Evolutionary conservation across 106 monocot species (phyloP), one percentile per base, ranked within the genome.

Genomic region (Chionographis japonica): DNA sequence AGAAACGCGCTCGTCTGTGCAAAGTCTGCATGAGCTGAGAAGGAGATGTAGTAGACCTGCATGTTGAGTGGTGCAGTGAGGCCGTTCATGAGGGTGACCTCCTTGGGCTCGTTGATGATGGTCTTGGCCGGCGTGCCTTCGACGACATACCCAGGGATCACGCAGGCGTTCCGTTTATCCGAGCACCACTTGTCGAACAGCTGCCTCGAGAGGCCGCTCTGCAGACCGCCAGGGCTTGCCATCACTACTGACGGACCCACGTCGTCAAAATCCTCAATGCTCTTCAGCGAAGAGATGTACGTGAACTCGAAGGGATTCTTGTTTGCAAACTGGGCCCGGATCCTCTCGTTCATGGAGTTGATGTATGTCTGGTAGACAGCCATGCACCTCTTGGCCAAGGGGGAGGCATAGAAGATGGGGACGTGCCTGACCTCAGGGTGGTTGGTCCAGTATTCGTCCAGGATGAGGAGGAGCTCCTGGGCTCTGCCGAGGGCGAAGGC

Each of bases 341-440:
- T 98, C 75, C 98, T 78, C 66, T 98, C 98, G 50, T 90, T 98
- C 98, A 98, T 98, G 17, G 98, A 62, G 68, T 98, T 98, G 27
- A 93, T 98, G 70, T 98, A 98, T 3, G 98, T 98, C 74, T 98
- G 98, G 41, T 98, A 98, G n/a, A 98, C 98, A 58, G 92, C 87
- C 98, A 98, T 90, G 85, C 98, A 98, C 52, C 85, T 78, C 77
- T 93, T 98, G 18, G 98, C 98, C 4, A 98, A 85, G 36, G 93
- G 98, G 7, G 92, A 90, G 40, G 98, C 98, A 73, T 98, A 98
- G 52, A 85, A 98, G 27, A 98, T 98, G 12, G 98, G 98, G 20
- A 93, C 81, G 63, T 93, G 93, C 61, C 90, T 90, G 68, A 93
- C 87, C 74, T 90, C 97, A 2, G 92, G 89, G 52, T 98, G 93